Conservation (phyloP, 352 stramenopile species). For the Pythium dissimile region DNA sequence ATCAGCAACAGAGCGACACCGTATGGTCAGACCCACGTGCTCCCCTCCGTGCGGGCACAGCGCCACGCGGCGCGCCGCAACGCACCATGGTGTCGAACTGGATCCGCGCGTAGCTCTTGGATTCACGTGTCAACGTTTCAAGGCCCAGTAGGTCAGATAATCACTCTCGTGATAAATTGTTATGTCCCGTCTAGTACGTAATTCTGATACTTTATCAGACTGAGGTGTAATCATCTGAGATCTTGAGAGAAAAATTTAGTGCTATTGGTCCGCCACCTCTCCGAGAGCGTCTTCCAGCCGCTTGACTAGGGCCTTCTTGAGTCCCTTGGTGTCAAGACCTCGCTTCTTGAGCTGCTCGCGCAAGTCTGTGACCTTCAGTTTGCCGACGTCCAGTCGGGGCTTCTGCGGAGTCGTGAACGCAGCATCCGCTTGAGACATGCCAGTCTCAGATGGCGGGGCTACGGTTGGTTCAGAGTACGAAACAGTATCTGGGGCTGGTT, state of each 20-base stretch:
- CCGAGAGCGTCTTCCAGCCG: constrained; percentile 53
- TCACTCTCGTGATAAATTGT: constrained; percentile 11
- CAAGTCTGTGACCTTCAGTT: constrained; percentile 63
- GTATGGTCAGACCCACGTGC: background rate
- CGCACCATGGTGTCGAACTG: constrained; percentile 32
- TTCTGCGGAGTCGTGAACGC: constrained; percentile 13
- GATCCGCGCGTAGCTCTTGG: constrained; percentile 6
- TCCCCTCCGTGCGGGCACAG: too few species aligned
- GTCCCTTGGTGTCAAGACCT: constrained; percentile 64
- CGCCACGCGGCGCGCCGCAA: too few species aligned
- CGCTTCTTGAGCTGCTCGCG: constrained; percentile 63
- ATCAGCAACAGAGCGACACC: too few species aligned
- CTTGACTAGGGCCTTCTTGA: constrained; percentile 62
- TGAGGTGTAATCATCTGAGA: constrained; percentile 12
- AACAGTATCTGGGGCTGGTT: background rate
- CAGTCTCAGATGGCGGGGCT: background rate
- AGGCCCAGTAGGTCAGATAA: constrained; percentile 1
- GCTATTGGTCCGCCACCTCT: constrained; percentile 25
- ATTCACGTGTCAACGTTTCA: constrained; percentile 30
- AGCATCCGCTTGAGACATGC: background rate
- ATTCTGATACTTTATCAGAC: background rate
- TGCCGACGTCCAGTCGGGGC: constrained; percentile 29
- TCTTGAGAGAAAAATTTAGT: constrained; percentile 7
- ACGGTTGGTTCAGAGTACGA: too few species aligned
- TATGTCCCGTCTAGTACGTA: constrained; percentile 7